Evolutionary conservation across 2,329 filamentous ascomycete genomes (phyloP), one percentile per base, ranked within the genome.

Genomic region (Fusarium sp.): DNA sequence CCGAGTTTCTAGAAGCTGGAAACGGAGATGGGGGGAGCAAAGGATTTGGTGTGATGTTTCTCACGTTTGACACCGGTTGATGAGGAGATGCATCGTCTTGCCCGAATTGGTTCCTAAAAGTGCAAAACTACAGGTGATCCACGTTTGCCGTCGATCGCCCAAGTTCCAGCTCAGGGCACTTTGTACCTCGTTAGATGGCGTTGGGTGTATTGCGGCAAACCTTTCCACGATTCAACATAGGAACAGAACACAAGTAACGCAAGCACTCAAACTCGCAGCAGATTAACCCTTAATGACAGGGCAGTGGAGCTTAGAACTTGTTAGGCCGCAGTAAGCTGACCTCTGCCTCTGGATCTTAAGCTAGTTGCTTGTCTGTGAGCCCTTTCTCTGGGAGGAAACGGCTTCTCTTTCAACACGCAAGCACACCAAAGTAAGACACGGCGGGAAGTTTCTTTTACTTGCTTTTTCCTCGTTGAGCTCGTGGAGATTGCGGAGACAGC

Each of bases 71-170:
- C 39, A 66, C 63, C 50, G 56, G 55, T 66, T 24, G 61, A 61
- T 66, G 54, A 66, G 49, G 60, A 58, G 61, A 75, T 68, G 65
- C 73, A 75, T 75, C 54, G 72, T 74, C 59, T 72, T 68, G 37
- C 59, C 59, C 46, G 62, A 53, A 63, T 49, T 63, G 49, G 61
- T 61, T 60, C 52, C 59, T 66, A 59, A 54, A 69, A 56, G 65
- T 63, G 67, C 52, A 72, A 55, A 68, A 46, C 47, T 37, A 44
- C 58, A 62, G 48, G 46, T 31, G 41, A 61, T 64, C 57, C 46
- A 58, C 57, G 57, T 43, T 61, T 57, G 28, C 39, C 47, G 68
- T 69, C 44, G 54, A 55, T 70, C 48, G 55, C 39, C 21, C 56
- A 60, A 59, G 49, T 67, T 60, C 50, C 39, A 70, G 44, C 42